Evolutionary conservation across 1,139 yeast species (phyloP), one percentile per base, ranked within the genome.

Genomic region (Nakaseomyces delphensis): DNA sequence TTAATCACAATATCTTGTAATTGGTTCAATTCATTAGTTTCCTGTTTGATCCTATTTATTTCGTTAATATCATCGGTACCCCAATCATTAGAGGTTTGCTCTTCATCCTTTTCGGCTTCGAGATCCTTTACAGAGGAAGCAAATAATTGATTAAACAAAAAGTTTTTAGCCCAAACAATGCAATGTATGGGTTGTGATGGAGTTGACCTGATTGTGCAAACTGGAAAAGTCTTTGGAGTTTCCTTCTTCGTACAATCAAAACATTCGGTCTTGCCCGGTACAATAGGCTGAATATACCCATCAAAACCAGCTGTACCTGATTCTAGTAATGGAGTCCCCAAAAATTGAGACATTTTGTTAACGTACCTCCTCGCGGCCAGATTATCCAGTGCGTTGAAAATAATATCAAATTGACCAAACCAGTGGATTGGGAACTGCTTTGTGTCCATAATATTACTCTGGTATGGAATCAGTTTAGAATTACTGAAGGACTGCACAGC

Each of bases 181-280:
- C 96, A 86, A 59, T 93, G 99, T 8, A 91, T 82, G 0, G 97
- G 97, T 59, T 83, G 89, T 0, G 96, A 85, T 0, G 98, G 99
- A 0, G 98, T 91, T 8, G 96, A 85, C 50, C 99, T 71, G 44
- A 93, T 93, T 0, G 98, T 93, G 60, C 99, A 93, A 2, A 93
- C 96, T 0, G 99, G 96, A 61, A 77, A 91, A 0, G 94, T 74
- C 57, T 84, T 87, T 3, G 96, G 96, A 0, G 94, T 79, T 29
- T 79, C 93, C 56, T 89, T 86, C 5, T 83, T 77, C 27, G 79
- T 77, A 63, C 99, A 93, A 50, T 86, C 96, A 62, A 87, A 93
- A 64, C 99, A 93, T 64, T 91, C 98, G 6, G 94, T 79, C 43
- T 68, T 55, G 46, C 82, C 79, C 1, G 96, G 95, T 48, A 76